Evolutionary conservation across 805 yeast species (phyloP).

Genomic region (Debaryomyces hansenii): DNA sequence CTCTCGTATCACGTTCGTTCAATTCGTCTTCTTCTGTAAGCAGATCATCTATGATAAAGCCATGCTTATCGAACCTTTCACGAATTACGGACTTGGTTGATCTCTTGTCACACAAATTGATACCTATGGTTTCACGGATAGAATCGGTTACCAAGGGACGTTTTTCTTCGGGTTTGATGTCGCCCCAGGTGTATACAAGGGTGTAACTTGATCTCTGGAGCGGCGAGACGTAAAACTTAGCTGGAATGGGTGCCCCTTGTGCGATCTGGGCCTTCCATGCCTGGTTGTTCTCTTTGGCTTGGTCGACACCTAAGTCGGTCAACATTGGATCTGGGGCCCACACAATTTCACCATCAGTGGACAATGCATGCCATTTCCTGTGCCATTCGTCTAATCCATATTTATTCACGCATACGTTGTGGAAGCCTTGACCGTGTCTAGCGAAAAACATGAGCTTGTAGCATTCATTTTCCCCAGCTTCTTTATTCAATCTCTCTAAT

Average conservation of each 20-base stretch:
- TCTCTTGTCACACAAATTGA: slow-evolving; percentile 61
- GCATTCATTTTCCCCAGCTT: slow-evolving; percentile 33
- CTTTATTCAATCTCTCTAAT: slow-evolving; percentile 33
- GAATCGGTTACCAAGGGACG: slow-evolving; percentile 41
- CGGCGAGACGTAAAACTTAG: slow-evolving; percentile 58
- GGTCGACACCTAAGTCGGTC: slow-evolving; percentile 54
- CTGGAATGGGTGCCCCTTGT: slow-evolving; percentile 57
- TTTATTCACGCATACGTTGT: slow-evolving; percentile 53
- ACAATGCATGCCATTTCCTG: slow-evolving; percentile 48
- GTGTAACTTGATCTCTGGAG: slow-evolving; percentile 66
- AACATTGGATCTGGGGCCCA: slow-evolving; percentile 66
- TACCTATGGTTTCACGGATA: slow-evolving; percentile 62
- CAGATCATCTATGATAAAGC: slow-evolving; percentile 43
- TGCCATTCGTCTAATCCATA: slow-evolving; percentile 64
- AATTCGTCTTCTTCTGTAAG: slow-evolving; percentile 51
- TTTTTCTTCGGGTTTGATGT: slow-evolving; percentile 22
- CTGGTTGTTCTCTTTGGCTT: slow-evolving; percentile 50
- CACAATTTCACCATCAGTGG: slow-evolving; percentile 53
- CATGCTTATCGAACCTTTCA: slow-evolving; percentile 33
- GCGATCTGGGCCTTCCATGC: slow-evolving; percentile 45
- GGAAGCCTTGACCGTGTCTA: slow-evolving; percentile 73
- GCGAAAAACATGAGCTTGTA: slow-evolving; percentile 56
- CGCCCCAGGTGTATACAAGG: slow-evolving; percentile 50
- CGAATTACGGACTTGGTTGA: slow-evolving; percentile 37
- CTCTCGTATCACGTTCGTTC: slow-evolving; percentile 43